Evolutionary conservation across 108 stramenopile species (phyloP).

Genomic region (Schizochytrium sp.): DNA sequence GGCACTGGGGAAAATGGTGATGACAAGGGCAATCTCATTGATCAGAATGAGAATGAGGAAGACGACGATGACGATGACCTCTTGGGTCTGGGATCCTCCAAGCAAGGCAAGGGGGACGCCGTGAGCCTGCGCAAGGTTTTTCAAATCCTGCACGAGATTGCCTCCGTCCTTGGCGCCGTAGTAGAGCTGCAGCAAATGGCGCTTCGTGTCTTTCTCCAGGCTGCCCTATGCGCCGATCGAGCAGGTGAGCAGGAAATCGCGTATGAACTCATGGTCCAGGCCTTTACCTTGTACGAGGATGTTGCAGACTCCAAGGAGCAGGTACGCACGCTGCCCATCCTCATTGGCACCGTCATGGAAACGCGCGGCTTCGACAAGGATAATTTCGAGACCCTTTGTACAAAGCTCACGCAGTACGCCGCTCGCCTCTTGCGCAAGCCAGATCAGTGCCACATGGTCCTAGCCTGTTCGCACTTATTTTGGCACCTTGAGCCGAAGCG

Average conservation of each 20-base stretch:
- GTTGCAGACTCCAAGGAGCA: slow-evolving; percentile 72
- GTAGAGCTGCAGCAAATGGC: slow-evolving; percentile 55
- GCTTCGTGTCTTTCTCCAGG: slow-evolving; percentile 76
- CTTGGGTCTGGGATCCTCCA: neutral
- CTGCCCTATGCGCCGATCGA: slow-evolving; percentile 72
- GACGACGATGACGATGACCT: slow-evolving; percentile 10
- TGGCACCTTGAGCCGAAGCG: slow-evolving; percentile 27
- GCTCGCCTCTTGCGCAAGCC: slow-evolving; percentile 85
- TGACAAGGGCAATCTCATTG: no score
- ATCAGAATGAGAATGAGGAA: neutral
- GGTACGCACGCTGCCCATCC: slow-evolving; percentile 61
- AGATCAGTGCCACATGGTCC: slow-evolving; percentile 87
- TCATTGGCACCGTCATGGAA: slow-evolving; percentile 76
- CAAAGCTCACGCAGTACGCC: slow-evolving; percentile 81
- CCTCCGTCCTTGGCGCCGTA: slow-evolving; percentile 59
- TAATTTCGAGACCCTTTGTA: slow-evolving; percentile 85
- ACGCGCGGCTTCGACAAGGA: slow-evolving; percentile 52
- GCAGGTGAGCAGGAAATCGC: slow-evolving; percentile 56
- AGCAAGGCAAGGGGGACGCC: neutral
- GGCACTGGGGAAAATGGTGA: no score
- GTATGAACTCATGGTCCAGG: slow-evolving; percentile 87
- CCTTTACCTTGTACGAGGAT: slow-evolving; percentile 85
- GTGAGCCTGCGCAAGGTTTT: slow-evolving; percentile 69
- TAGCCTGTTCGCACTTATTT: slow-evolving; percentile 79
- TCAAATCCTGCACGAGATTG: slow-evolving; percentile 80